Conservation (phyloP, 2,329 filamentous ascomycete species). For the Aspergillus ochraceoroseus region DNA sequence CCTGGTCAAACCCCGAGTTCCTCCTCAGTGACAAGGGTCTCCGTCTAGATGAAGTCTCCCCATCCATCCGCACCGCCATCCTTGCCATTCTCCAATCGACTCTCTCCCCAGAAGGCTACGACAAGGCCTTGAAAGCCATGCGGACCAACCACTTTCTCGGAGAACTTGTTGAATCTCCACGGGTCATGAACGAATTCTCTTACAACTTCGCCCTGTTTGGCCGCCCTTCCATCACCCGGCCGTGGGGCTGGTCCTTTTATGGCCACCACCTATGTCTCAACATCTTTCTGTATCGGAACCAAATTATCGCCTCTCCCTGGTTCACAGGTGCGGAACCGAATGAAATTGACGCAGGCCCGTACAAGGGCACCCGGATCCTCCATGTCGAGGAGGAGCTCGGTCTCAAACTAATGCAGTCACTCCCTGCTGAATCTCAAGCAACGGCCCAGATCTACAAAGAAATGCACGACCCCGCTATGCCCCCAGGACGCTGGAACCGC, state of each 20-base stretch:
- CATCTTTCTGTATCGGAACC: constrained; percentile 60
- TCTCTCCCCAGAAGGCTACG: constrained; percentile 65
- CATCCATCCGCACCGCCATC: constrained; percentile 46
- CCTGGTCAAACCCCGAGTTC: constrained; percentile 69
- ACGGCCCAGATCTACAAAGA: constrained; percentile 55
- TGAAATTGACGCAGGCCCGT: constrained; percentile 60
- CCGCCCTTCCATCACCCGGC: constrained; percentile 50
- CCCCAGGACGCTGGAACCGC: constrained; percentile 62
- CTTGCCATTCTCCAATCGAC: constrained; percentile 55
- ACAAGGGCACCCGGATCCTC: constrained; percentile 62
- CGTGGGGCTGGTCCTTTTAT: constrained; percentile 72
- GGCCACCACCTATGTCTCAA: constrained; percentile 74
- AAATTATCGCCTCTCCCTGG: constrained; percentile 66
- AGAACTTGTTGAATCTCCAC: constrained; percentile 57
- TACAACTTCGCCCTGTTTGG: constrained; percentile 74
- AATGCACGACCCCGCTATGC: constrained; percentile 63
- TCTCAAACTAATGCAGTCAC: constrained; percentile 63
- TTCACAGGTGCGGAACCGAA: constrained; percentile 81
- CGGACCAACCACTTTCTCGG: constrained; percentile 71
- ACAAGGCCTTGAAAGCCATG: constrained; percentile 65
- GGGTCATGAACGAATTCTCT: constrained; percentile 67
- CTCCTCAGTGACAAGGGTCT: constrained; percentile 64
- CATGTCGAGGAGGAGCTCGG: constrained; percentile 61
- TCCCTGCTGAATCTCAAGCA: constrained; percentile 46
- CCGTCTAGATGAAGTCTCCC: constrained; percentile 59